phyloP scores from a whole-genome alignment of 2,329 filamentous ascomycete species.

The Orbilia brochopaga region DNA sequence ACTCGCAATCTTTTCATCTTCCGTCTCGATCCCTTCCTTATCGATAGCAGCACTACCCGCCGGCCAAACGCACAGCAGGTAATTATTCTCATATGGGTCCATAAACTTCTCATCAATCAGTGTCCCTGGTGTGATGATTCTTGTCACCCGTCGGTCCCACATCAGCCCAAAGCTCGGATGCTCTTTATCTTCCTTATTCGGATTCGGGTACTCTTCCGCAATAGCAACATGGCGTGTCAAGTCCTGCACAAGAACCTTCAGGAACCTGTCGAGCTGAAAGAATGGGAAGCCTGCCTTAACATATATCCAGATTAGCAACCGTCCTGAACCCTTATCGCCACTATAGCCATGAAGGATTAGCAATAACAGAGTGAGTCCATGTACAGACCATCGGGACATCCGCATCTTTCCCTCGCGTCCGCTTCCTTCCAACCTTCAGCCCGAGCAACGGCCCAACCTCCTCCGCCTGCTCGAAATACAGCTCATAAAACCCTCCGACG shows the following conservation, averaged over 20 bases:
- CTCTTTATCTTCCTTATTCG: constrained; percentile 68
- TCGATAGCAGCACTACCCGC: constrained; percentile 52
- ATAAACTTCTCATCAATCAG: constrained; percentile 98
- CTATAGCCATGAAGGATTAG: constrained; percentile 7
- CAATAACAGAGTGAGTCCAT: constrained; percentile 10
- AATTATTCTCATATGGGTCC: constrained; percentile 92
- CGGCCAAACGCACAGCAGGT: constrained; percentile 73
- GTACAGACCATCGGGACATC: constrained; percentile 79
- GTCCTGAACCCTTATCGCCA: background rate
- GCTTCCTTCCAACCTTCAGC: constrained; percentile 82
- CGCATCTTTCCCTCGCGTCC: constrained; percentile 69
- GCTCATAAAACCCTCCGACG: constrained; percentile 94
- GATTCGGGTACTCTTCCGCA: constrained; percentile 86
- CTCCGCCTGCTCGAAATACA: constrained; percentile 95
- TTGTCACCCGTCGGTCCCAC: constrained; percentile 82
- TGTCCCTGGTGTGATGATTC: constrained; percentile 91
- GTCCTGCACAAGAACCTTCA: constrained; percentile 92
- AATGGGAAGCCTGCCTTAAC: constrained; percentile 85
- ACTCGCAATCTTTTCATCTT: background rate
- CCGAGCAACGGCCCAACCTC: constrained; percentile 84
- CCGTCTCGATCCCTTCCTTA: constrained; percentile 51
- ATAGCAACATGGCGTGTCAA: constrained; percentile 89
- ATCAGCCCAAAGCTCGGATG: constrained; percentile 69
- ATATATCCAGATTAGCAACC: constrained; percentile 17
- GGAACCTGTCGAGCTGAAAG: constrained; percentile 87